phyloP scores from a whole-genome alignment of 495 filamentous ascomycete species.

The Parmelia sp. region DNA sequence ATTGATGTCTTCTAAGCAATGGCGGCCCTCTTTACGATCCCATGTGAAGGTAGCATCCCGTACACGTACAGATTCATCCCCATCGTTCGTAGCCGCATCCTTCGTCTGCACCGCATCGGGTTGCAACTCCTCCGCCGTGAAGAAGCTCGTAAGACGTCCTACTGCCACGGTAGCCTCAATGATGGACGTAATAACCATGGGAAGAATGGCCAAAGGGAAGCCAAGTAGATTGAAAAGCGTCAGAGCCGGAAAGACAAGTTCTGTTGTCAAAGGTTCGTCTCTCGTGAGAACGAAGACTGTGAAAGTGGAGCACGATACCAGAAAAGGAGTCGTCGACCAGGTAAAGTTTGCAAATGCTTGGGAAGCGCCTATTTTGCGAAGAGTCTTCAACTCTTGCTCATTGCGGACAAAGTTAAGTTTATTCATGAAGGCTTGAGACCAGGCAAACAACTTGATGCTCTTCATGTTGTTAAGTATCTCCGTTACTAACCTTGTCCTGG shows the following conservation, averaged over 20 bases:
- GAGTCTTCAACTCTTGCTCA: conserved; percentile 88
- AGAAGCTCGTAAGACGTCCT: conserved; percentile 74
- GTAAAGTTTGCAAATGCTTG: conserved; percentile 95
- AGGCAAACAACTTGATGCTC: conserved; percentile 97
- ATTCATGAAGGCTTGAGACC: conserved; percentile 94
- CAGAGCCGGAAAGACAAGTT: conserved; percentile 92
- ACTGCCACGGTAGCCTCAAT: conserved; percentile 95
- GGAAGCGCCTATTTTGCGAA: conserved; percentile 90
- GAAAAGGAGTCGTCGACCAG: conserved; percentile 98
- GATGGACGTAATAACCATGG: conserved; percentile 95
- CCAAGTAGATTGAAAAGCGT: conserved; percentile 90
- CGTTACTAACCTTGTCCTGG: conserved; percentile 85
- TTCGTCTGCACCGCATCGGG: conserved; percentile 67
- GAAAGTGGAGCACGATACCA: conserved; percentile 96
- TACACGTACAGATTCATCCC: conserved; percentile 79
- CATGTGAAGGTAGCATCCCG: conserved; percentile 88
- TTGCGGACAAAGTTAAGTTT: conserved; percentile 93
- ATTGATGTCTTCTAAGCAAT: conserved; percentile 68
- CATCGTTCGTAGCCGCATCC: conserved; percentile 59
- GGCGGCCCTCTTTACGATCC: conserved; percentile 65
- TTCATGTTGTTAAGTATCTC: conserved; percentile 99
- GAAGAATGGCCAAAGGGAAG: conserved; percentile 89
- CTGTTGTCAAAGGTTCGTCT: conserved; percentile 75
- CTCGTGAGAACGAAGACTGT: conserved; percentile 84
- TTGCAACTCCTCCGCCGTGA: conserved; percentile 87